Evolutionary conservation across 148 eudicot genomes (phyloP).

Genomic region (Chenopodium quinoa): DNA sequence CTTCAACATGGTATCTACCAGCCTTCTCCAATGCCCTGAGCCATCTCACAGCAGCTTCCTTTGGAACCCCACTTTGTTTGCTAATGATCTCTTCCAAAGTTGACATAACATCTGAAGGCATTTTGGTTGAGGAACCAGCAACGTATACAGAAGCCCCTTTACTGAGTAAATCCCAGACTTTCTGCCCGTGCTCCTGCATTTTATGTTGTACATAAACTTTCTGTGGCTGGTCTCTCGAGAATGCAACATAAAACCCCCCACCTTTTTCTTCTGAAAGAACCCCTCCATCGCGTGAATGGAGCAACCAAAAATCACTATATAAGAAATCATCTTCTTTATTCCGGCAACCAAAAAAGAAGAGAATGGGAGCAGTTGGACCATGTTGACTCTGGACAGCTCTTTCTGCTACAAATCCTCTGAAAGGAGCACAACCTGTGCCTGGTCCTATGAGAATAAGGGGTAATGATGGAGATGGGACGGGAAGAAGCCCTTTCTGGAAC

Average conservation of each 20-base stretch:
- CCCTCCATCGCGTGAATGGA: slow-evolving; percentile 51
- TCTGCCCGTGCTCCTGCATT: slow-evolving; percentile 58
- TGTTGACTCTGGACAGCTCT: slow-evolving; percentile 54
- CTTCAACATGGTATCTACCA: slow-evolving; percentile 88
- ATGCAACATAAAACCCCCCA: slow-evolving; percentile 86
- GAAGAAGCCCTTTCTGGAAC: slow-evolving; percentile 83
- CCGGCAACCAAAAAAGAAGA: slow-evolving; percentile 91
- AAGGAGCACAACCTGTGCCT: slow-evolving; percentile 96
- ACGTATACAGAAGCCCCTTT: slow-evolving; percentile 72
- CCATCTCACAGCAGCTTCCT: slow-evolving; percentile 70
- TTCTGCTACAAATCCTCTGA: slow-evolving; percentile 77
- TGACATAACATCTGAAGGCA: slow-evolving; percentile 78
- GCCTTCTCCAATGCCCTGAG: slow-evolving; percentile 78
- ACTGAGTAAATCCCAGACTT: slow-evolving; percentile 57
- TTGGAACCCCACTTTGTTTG: slow-evolving; percentile 57
- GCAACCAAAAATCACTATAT: slow-evolving; percentile 72
- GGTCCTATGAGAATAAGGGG: slow-evolving; percentile 94
- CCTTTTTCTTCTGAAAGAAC: slow-evolving; percentile 78
- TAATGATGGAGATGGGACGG: slow-evolving; percentile 75
- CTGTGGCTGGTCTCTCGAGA: slow-evolving; percentile 76
- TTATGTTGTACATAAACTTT: slow-evolving; percentile 91
- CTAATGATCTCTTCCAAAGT: slow-evolving; percentile 75
- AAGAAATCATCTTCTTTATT: slow-evolving; percentile 63
- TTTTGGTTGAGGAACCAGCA: slow-evolving; percentile 85
- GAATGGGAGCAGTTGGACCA: slow-evolving; percentile 57